phyloP scores from a whole-genome alignment of 2,329 filamentous ascomycete genomes.

The Fusarium sp. region DNA sequence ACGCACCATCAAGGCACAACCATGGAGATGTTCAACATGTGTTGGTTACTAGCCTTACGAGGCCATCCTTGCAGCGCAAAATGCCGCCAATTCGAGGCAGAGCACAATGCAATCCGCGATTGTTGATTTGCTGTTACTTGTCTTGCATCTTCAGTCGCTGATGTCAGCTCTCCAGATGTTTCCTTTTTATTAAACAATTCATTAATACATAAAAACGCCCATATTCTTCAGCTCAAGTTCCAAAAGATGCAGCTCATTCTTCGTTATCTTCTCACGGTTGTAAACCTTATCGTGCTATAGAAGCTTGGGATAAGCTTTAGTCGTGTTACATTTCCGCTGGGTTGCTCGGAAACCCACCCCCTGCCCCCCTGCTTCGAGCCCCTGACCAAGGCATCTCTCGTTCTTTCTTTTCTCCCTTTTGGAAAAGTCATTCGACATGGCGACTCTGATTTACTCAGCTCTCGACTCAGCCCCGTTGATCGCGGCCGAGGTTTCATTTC shows the following conservation, averaged over 20 bases:
- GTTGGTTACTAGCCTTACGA: background rate
- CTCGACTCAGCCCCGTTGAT: background rate
- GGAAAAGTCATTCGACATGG: background rate
- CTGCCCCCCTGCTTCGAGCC: too few relatives aligned
- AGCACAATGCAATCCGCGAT: background rate
- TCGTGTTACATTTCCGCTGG: too few relatives aligned
- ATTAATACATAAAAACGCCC: background rate
- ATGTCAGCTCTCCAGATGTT: background rate
- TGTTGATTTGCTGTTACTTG: background rate
- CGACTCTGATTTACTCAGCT: background rate
- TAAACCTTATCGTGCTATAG: too few relatives aligned
- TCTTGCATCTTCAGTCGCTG: background rate
- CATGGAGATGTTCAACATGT: background rate
- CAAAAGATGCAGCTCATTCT: background rate
- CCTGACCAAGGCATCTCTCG: too few relatives aligned
- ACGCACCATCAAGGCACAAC: background rate
- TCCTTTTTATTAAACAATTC: background rate
- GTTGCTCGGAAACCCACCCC: too few relatives aligned
- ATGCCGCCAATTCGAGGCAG: background rate
- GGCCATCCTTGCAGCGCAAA: background rate
- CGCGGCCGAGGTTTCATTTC: background rate
- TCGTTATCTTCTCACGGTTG: too few relatives aligned
- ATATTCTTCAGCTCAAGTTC: background rate
- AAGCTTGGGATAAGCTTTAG: too few relatives aligned
- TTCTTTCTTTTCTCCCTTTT: background rate